Evolutionary conservation across 768 basidiomycete genomes (phyloP).

Genomic region (Xerocomus spinulosus): DNA sequence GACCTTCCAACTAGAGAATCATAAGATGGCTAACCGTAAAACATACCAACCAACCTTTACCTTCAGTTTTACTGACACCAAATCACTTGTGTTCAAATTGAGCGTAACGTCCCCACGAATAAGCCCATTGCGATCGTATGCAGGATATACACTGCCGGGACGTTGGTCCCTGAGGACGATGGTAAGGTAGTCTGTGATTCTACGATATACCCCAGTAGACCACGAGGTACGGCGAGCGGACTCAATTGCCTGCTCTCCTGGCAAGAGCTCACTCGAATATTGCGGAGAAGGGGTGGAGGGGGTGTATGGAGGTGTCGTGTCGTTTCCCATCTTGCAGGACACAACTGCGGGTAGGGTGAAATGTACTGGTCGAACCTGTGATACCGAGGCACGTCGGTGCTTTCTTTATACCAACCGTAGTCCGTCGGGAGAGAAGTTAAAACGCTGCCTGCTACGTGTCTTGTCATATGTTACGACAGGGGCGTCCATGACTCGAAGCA

Average conservation of each 20-base stretch:
- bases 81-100: neutral
- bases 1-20: conserved; percentile 22
- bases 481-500: neutral
- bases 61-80: conserved; percentile 22
- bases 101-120: conserved; percentile 25
- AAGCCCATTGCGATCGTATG: conserved; percentile 18
- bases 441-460: neutral
- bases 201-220: conserved; percentile 21
- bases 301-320: conserved; percentile 50
- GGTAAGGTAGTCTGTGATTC: conserved; percentile 27
- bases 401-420: neutral
- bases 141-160: conserved; percentile 19
- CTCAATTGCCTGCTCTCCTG: conserved; percentile 49
- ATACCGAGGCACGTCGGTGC: neutral
- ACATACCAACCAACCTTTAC: conserved; percentile 5
- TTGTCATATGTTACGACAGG: neutral
- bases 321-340: conserved; percentile 7
- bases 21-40: neutral
- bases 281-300: conserved; percentile 48
- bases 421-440: too few relatives aligned
- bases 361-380: too few relatives aligned
- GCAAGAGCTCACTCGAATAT: conserved; percentile 49
- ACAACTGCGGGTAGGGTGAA: neutral
- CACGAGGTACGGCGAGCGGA: conserved; percentile 30
- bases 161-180: conserved; percentile 22